A percentile compares a stretch with the other conserved stretches of the same genome.
Evolutionary conservation across 116 monocot species (phyloP).

Genomic region (Cymodocea nodosa): DNA sequence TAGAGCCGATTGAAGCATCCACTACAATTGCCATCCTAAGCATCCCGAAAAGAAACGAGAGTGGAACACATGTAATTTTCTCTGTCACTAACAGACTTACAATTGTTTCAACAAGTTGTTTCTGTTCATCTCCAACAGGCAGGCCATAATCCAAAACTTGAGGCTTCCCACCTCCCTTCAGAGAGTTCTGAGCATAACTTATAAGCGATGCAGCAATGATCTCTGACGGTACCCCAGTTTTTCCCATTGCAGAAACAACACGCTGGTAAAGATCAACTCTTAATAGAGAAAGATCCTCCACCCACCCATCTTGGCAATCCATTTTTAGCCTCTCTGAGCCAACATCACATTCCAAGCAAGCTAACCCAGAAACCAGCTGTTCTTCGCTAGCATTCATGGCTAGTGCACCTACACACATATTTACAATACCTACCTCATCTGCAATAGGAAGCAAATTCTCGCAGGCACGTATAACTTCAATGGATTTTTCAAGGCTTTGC

Average conservation of each 20-base stretch:
- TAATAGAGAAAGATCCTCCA: conserved; percentile 58
- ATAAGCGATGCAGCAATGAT: conserved; percentile 54
- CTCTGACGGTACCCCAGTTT: conserved; percentile 67
- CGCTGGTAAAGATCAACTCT: conserved; percentile 53
- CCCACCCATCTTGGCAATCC: conserved; percentile 71
- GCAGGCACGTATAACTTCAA: conserved; percentile 47
- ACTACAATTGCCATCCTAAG: conserved; percentile 73
- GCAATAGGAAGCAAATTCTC: conserved; percentile 39
- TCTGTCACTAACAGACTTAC: conserved; percentile 53
- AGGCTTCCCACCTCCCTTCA: conserved; percentile 40
- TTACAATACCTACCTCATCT: conserved; percentile 51
- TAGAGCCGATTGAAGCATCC: conserved; percentile 37
- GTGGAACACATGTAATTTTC: conserved; percentile 46
- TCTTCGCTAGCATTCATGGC: conserved; percentile 57
- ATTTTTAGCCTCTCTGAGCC: conserved; percentile 31
- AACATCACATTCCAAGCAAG: conserved; percentile 45
- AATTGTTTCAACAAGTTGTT: conserved; percentile 46
- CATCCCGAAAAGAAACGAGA: conserved; percentile 76
- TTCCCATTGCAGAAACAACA: conserved; percentile 65
- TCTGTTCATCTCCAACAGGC: conserved; percentile 41
- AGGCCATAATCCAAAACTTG: conserved; percentile 33
- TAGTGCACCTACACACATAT: conserved; percentile 53
- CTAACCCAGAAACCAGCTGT: conserved; percentile 60
- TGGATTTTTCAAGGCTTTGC: conserved; percentile 57
- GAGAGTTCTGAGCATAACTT: conserved; percentile 62